Conservation (phyloP, 1,284 basidiomycete genomes). For the Wolfiporia cocos region DNA sequence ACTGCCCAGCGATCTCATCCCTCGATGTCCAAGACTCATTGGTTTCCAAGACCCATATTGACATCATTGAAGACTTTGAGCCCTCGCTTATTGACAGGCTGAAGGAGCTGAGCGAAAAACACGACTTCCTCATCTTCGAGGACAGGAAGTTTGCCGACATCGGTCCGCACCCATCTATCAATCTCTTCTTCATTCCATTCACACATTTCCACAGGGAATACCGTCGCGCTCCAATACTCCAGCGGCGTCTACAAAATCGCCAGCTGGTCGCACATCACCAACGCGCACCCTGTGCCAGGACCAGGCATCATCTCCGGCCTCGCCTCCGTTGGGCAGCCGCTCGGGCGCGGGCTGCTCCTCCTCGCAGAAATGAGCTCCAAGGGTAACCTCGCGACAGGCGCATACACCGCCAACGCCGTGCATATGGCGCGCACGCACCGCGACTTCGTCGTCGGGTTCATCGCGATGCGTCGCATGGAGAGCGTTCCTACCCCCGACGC, state of each 20-base stretch:
- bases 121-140: slow-evolving; percentile 97
- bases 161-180: slow-evolving; percentile 43
- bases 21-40: background rate
- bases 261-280: slow-evolving; percentile 96
- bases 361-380: slow-evolving; percentile 97
- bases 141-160: slow-evolving; percentile 99
- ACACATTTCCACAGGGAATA: slow-evolving; percentile 67
- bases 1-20: slow-evolving; percentile 3
- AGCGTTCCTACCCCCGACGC: slow-evolving; percentile 52
- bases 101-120: slow-evolving; percentile 65
- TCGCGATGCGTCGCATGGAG: slow-evolving; percentile 85
- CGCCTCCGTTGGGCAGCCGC: slow-evolving; percentile 77
- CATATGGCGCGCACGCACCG: slow-evolving; percentile 77
- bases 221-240: slow-evolving; percentile 92
- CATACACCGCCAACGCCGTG: slow-evolving; percentile 84
- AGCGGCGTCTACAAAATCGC: slow-evolving; percentile 93
- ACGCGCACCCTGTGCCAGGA: slow-evolving; percentile 93
- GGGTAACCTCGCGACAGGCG: slow-evolving; percentile 80
- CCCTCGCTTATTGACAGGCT: slow-evolving; percentile 68
- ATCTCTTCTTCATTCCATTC: background rate
- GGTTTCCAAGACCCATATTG: slow-evolving; percentile 99
- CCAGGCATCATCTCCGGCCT: slow-evolving; percentile 91
- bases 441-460: slow-evolving; percentile 94
- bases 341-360: slow-evolving; percentile 83
- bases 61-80: slow-evolving; percentile 93